These are phyloP conservation scores for Crithidia fasciculata DNA, from an alignment of 208 protist species.

Conservation along the genomic window DNA sequence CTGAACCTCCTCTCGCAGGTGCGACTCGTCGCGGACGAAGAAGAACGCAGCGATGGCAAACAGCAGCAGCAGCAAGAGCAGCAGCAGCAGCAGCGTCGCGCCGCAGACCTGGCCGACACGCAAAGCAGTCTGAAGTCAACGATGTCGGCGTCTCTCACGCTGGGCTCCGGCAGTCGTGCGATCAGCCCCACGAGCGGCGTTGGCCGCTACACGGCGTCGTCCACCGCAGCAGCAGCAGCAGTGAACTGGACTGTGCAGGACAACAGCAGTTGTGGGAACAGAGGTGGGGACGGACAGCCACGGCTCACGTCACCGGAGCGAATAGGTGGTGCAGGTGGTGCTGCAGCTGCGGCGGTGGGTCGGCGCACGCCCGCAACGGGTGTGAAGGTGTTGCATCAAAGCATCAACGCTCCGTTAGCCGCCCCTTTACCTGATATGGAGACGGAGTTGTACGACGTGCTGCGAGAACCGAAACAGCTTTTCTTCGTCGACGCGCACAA, in stretches of 20 bases:
- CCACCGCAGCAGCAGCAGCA: conserved; percentile 14
- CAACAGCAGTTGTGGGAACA: not conserved
- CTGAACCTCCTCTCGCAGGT: conserved; percentile 40
- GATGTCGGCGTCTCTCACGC: not conserved
- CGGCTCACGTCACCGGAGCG: not conserved
- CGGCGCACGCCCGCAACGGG: conserved; percentile 22
- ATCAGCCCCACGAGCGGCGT: conserved; percentile 5
- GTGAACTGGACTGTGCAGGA: conserved; percentile 29
- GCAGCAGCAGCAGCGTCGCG: not conserved
- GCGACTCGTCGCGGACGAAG: conserved; percentile 25
- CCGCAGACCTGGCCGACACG: not conserved
- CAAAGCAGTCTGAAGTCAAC: not conserved
- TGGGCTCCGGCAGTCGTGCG: not conserved
- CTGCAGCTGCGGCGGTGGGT: not conserved
- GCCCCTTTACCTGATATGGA: not conserved
- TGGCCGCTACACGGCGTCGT: conserved; percentile 30
- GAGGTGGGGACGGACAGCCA: no score
- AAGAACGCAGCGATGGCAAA: conserved; percentile 9
- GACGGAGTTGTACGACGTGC: not conserved
- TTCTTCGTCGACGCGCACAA: conserved; percentile 21
- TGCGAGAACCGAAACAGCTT: conserved; percentile 19
- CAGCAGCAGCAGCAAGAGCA: conserved; percentile 10
- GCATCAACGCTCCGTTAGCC: not conserved
- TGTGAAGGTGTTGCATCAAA: conserved; percentile 15
- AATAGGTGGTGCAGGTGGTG: not conserved